A percentile compares a stretch with the other conserved stretches of the same genome.
These are phyloP conservation scores for Penicillium desertorum DNA, from an alignment of 495 filamentous ascomycete genomes.

Conservation along the genomic window DNA sequence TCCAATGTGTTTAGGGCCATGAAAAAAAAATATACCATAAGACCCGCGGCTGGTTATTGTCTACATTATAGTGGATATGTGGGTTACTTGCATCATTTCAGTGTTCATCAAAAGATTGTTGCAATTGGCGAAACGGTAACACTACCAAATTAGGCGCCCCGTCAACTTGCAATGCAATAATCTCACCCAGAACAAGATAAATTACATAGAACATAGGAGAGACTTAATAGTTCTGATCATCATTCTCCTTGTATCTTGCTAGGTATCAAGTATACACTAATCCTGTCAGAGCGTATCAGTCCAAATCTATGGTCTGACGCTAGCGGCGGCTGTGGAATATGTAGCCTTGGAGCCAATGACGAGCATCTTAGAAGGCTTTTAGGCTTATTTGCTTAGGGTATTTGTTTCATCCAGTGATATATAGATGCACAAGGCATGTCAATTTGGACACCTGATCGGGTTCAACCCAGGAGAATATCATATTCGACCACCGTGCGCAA, in stretches of 20 bases:
- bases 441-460: background rate
- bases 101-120: background rate
- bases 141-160: background rate
- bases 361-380: slow-evolving; percentile 4
- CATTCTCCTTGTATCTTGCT: background rate
- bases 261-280: background rate
- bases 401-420: slow-evolving; percentile 5
- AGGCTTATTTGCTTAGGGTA: slow-evolving; percentile 1
- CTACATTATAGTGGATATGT: no score
- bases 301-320: slow-evolving; percentile 9
- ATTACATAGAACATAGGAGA: background rate
- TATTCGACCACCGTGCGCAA: slow-evolving; percentile 1
- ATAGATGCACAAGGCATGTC: slow-evolving; percentile 1
- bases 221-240: background rate
- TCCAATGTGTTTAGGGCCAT: background rate
- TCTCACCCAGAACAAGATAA: background rate
- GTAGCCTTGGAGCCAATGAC: slow-evolving; percentile 6
- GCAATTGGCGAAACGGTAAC: background rate
- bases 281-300: slow-evolving; percentile 3
- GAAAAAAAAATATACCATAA: background rate
- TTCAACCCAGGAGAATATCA: background rate
- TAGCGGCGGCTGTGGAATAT: slow-evolving; percentile 12
- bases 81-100: background rate
- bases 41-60: background rate
- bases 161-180: background rate